A percentile compares a stretch with the other conserved stretches of the same genome.
These are phyloP conservation scores for Madurella fahalii DNA, from an alignment of 2,329 filamentous ascomycete genomes.

Conservation along the genomic window DNA sequence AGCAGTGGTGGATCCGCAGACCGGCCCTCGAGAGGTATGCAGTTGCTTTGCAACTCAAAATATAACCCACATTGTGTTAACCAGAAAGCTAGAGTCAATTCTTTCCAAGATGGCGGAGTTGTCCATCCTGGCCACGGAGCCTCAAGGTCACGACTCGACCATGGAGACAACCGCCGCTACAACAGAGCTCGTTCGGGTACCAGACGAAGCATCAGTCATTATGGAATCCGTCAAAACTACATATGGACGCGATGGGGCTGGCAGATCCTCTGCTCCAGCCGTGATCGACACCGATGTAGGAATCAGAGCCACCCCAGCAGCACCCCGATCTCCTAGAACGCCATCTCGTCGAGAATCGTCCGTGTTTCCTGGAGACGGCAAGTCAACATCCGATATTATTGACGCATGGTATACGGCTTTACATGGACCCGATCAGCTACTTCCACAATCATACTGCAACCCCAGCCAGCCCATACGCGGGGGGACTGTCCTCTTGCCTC, in stretches of 20 bases:
- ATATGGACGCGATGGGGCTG: conserved; percentile 33
- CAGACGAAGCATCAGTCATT: conserved; percentile 41
- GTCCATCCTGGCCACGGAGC: conserved; percentile 28
- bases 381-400: conserved; percentile 17
- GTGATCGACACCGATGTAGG: conserved; percentile 33
- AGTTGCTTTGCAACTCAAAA: neutral
- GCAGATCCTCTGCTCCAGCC: conserved; percentile 30
- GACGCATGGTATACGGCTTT: conserved; percentile 20
- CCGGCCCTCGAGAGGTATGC: conserved; percentile 35
- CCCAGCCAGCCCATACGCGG: conserved; percentile 1
- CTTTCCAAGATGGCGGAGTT: conserved; percentile 41
- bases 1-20: conserved; percentile 11
- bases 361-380: neutral
- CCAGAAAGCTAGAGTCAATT: conserved; percentile 37
- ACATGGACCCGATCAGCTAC: conserved; percentile 3
- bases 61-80: neutral
- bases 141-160: conserved; percentile 32
- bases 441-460: neutral
- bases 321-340: conserved; percentile 1
- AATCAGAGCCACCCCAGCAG: conserved; percentile 31
- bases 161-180: conserved; percentile 26
- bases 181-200: conserved; percentile 35
- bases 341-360: neutral
- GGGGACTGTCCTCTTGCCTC: conserved; percentile 1
- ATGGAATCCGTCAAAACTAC: conserved; percentile 39